Base-by-base conservation (phyloP, 163 green algal genomes). In the Volvox carteri region DNA sequence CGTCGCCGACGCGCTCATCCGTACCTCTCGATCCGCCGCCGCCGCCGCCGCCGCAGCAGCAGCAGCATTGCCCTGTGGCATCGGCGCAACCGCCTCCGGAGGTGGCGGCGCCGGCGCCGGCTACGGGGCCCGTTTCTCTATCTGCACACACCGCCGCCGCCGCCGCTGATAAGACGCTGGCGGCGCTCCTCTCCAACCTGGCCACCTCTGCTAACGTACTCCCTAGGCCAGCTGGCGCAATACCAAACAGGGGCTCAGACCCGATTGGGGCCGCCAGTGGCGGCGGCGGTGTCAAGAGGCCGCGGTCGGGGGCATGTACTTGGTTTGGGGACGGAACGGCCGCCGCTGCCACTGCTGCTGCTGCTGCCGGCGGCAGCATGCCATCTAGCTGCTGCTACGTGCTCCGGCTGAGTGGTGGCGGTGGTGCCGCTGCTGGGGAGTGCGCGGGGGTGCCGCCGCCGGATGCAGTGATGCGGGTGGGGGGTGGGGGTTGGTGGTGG, bases 341-440 rank as follows among this genome's bases (percentile, higher is more conserved):
- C n/a, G 75, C 28, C 28, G 9, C 72, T 54, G 39, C 14, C 23
- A 48, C 75, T 37, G 50, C 76, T 19, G 76, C 52, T 35, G 76
- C 52, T 48, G 74, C 28, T 48, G n/a, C 21, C 21, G 54, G 73
- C 73, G 73, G 75, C 75, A 16, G 75, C 48, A n/a, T 5, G 75
- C n/a, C n/a, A n/a, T n/a, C n/a, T n/a, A n/a, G n/a, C n/a, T n/a
- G 52, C 19, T 85, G 78, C 78, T 86, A 77, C 42, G 78, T 86
- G n/a, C 58, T 86, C 0, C 21, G n/a, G 39, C 58, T 86, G 8
- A 86, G 78, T 41, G 78, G 58, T 2, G 56, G 56, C 35, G 60
- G 14, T 41, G 39, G 56, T 25, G 78, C 16, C 39, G 35, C 56
- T 19, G 78, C 44, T 44, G 78, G 21, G 25, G 78, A 41, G 4